Evolutionary conservation across 1,284 basidiomycete species (phyloP), one percentile per base, ranked within the genome.

Genomic region (Leccinum subfulvum): DNA sequence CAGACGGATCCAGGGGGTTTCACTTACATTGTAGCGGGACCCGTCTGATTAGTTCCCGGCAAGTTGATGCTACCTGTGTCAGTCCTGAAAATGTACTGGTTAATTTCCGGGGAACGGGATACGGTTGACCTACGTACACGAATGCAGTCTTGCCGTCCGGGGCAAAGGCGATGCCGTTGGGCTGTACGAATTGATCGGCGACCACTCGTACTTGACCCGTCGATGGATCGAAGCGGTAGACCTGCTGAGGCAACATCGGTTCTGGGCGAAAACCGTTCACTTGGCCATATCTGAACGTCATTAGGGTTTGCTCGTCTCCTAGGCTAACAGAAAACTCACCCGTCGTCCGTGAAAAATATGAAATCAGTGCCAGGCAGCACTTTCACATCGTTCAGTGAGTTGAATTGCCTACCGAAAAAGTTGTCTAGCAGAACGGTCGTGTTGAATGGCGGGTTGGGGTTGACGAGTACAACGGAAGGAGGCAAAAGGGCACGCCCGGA

Each of bases 311-410:
- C 2, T 30, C 18, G 4, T 23, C 8, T 23, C 7, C 10, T 4
- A 13, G 6, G 3, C 30, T 9, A 13, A 21, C 1, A 3, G 14
- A 33, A 1, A n/a, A 79, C 84, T 47, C 67, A 91, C 85, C 92
- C 0, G 87, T 90, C 80, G 71, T 93, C 92, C 0, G 87, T 90
- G 75, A 91, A 91, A 76, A 87, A 91, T 1, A 73, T 18, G 10
- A 91, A 71, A 56, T 82, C 83, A 14, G 83, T 84, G 58, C 80
- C 86, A 0, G 88, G 88, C 63, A 91, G 88, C 3, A 92, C 78
- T 68, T 89, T 91, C 62, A 89, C 78, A 70, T 94, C 92, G 72
- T 94, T 92, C 59, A 92, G 75, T 1, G 90, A 90, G 76, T 90
- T 92, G 78, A 93, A 94, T 69, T 92, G 90, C 9, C 89, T 79